Conservation (phyloP, 1,284 basidiomycete genomes). For the Melanopsichium pennsylvanicum region DNA sequence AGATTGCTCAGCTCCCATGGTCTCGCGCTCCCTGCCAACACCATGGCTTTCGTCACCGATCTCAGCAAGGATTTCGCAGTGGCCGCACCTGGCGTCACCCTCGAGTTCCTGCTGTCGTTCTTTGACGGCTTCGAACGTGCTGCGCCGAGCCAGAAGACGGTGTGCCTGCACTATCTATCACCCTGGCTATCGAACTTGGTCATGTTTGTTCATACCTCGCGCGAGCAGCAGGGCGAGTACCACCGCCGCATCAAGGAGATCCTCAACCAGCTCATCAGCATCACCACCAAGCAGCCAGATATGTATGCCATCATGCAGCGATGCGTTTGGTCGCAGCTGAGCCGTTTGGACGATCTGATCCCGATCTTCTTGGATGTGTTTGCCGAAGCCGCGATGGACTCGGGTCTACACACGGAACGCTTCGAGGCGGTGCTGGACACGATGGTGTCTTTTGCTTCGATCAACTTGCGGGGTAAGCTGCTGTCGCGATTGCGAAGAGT, state of each 20-base stretch:
- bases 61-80: slow-evolving; percentile 60
- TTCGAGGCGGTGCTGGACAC: slow-evolving; percentile 63
- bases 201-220: slow-evolving; percentile 56
- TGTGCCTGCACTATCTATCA: slow-evolving; percentile 58
- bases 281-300: slow-evolving; percentile 60
- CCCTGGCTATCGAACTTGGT: slow-evolving; percentile 61
- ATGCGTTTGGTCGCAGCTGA: slow-evolving; percentile 58
- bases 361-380: slow-evolving; percentile 60
- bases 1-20: slow-evolving; percentile 54
- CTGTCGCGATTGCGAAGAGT: slow-evolving; percentile 56
- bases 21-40: slow-evolving; percentile 59
- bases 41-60: slow-evolving; percentile 57
- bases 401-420: slow-evolving; percentile 56
- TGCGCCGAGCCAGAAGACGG: slow-evolving; percentile 55
- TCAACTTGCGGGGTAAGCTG: slow-evolving; percentile 61
- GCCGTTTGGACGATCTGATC: slow-evolving; percentile 61
- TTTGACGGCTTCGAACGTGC: slow-evolving; percentile 61
- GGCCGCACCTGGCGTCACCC: slow-evolving; percentile 58
- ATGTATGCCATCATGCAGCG: slow-evolving; percentile 63
- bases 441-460: slow-evolving; percentile 61
- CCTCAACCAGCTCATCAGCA: slow-evolving; percentile 57
- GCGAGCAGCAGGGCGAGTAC: slow-evolving; percentile 59
- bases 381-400: slow-evolving; percentile 61
- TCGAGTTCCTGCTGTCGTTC: slow-evolving; percentile 61
- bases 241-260: slow-evolving; percentile 62